Percentiles rank a stretch among this genome's conserved stretches.
These are phyloP conservation scores for Fagus crenata DNA, from an alignment of 306 rosid species.

Conservation along the genomic window DNA sequence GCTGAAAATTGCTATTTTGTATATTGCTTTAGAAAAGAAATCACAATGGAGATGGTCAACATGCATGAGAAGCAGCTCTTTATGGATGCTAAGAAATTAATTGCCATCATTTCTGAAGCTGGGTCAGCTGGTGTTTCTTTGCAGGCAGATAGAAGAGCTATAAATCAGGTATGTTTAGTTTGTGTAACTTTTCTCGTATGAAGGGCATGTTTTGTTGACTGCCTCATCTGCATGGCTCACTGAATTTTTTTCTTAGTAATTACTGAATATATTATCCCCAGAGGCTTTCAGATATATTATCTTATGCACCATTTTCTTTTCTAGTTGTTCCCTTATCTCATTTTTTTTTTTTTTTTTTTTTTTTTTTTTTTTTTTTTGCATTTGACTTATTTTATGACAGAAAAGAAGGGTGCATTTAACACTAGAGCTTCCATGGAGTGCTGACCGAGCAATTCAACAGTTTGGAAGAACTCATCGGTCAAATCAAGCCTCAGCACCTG, in stretches of 20 bases:
- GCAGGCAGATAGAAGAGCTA: no score
- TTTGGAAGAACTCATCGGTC: constrained; percentile 99
- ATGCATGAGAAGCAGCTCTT: constrained; percentile 98
- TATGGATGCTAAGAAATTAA: constrained; percentile 92
- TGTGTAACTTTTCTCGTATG: no score
- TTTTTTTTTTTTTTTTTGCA: background rate
- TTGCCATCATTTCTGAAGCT: constrained; percentile 98
- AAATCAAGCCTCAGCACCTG: constrained; percentile 98
- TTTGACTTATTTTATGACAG: constrained; percentile 46
- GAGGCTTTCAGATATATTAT: constrained; percentile 13
- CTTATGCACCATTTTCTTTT: constrained; percentile 20
- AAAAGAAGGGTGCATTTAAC: constrained; percentile 96
- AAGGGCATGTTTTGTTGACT: no score
- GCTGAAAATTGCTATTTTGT: constrained; percentile 22
- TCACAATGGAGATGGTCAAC: constrained; percentile 98
- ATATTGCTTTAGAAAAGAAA: constrained; percentile 68
- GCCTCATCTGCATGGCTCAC: no score
- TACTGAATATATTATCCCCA: no score
- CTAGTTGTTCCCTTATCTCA: constrained; percentile 17
- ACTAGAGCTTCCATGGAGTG: constrained; percentile 99
- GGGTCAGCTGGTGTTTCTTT: no score
- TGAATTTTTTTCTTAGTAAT: no score
- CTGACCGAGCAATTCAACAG: constrained; percentile 98
- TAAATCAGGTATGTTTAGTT: no score
- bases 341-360: background rate